phyloP scores from a whole-genome alignment of 805 yeast genomes.

The Candida mattraensis region DNA sequence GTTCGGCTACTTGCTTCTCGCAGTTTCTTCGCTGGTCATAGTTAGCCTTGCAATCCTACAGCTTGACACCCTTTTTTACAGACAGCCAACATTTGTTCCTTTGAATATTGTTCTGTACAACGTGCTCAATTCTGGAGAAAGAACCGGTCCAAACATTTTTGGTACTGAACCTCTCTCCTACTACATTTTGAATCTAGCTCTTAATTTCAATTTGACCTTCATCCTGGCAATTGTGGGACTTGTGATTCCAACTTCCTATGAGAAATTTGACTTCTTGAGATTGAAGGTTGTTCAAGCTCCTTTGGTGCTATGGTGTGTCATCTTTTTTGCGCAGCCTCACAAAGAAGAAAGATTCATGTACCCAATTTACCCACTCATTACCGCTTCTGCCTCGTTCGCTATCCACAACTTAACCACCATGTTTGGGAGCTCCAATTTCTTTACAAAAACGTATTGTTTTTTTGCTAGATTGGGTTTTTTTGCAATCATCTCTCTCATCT shows the following conservation, averaged over 20 bases:
- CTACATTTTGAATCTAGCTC: constrained; percentile 62
- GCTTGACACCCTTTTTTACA: constrained; percentile 65
- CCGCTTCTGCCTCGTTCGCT: constrained; percentile 60
- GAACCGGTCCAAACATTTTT: constrained; percentile 85
- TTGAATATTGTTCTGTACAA: constrained; percentile 81
- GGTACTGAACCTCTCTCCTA: constrained; percentile 81
- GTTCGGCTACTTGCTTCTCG: constrained; percentile 19
- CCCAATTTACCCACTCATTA: constrained; percentile 74
- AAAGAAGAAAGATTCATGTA: constrained; percentile 91
- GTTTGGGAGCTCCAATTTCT: constrained; percentile 14
- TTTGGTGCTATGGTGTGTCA: constrained; percentile 59
- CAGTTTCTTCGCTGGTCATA: constrained; percentile 16
- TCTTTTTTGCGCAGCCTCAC: constrained; percentile 79
- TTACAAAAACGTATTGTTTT: constrained; percentile 12
- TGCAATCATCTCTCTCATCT: constrained; percentile 26
- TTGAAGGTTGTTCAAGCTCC: constrained; percentile 43
- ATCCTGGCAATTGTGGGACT: constrained; percentile 43
- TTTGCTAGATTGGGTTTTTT: constrained; percentile 13
- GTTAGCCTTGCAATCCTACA: constrained; percentile 23
- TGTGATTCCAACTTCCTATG: constrained; percentile 28
- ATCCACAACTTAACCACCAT: constrained; percentile 19
- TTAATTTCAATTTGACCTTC: constrained; percentile 69
- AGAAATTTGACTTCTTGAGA: constrained; percentile 12
- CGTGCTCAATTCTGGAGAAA: constrained; percentile 64
- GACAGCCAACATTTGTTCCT: constrained; percentile 65